Conservation (phyloP, 768 basidiomycete genomes). For the Multifurca ochricompacta region DNA sequence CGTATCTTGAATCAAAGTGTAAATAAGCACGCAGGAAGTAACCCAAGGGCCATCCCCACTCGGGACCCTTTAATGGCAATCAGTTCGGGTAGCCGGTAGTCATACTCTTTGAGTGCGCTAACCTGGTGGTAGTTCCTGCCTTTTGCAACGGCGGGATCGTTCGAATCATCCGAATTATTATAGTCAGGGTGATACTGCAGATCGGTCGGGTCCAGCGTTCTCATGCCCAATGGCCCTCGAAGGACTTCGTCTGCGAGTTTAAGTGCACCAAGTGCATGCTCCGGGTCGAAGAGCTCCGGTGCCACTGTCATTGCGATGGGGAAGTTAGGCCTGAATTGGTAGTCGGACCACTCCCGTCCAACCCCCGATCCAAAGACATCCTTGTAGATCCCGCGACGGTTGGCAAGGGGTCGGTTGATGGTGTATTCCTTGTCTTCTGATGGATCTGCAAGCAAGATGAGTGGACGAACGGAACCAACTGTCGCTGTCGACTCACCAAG, state of each 20-base stretch:
- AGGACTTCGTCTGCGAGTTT: constrained; percentile 73
- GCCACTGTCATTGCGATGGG: constrained; percentile 96
- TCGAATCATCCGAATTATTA: constrained; percentile 88
- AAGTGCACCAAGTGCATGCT: constrained; percentile 73
- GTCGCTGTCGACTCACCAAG: constrained; percentile 38
- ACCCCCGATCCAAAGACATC: constrained; percentile 88
- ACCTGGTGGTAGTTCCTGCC: constrained; percentile 94
- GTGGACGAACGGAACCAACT: neutral
- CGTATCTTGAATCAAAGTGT: constrained; percentile 69
- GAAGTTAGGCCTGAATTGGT: constrained; percentile 91
- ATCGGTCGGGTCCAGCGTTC: constrained; percentile 84
- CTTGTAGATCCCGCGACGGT: constrained; percentile 96
- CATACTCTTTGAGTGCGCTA: constrained; percentile 22
- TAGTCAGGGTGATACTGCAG: constrained; percentile 86
- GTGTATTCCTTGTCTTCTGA: constrained; percentile 62
- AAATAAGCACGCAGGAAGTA: constrained; percentile 94
- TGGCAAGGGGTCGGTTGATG: constrained; percentile 61
- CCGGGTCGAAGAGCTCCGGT: constrained; percentile 83
- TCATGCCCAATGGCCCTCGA: constrained; percentile 91
- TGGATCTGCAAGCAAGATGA: constrained; percentile 42
- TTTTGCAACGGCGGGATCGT: constrained; percentile 80
- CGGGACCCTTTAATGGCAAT: constrained; percentile 56
- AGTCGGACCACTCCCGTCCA: constrained; percentile 93
- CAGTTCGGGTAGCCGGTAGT: constrained; percentile 11
- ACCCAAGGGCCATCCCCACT: constrained; percentile 94